Evolutionary conservation across 345 rosid genomes (phyloP).

Genomic region (Gossypium mustelinum): DNA sequence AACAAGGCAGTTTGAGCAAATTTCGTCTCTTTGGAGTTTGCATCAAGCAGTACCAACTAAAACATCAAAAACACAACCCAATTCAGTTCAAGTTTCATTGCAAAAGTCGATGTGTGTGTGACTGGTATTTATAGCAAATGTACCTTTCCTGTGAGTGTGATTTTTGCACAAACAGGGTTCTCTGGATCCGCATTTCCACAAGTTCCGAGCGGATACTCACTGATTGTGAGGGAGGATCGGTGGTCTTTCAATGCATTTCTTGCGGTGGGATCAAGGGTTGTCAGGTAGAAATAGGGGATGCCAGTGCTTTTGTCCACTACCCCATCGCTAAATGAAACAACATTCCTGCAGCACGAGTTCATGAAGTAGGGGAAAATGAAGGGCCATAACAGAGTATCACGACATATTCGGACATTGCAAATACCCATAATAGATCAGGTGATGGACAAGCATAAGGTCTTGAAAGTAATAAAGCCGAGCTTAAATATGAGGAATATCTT

Average conservation of each 20-base stretch:
- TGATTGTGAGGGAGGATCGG: conserved; percentile 68
- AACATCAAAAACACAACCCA: conserved; percentile 3
- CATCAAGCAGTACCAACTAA: conserved; percentile 50
- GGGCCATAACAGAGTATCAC: background rate
- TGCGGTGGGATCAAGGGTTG: conserved; percentile 92
- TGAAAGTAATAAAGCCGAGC: background rate
- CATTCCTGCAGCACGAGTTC: background rate
- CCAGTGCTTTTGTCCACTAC: conserved; percentile 56
- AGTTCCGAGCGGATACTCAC: conserved; percentile 88
- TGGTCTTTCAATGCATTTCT: conserved; percentile 64
- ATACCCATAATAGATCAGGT: too few species aligned
- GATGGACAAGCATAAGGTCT: background rate
- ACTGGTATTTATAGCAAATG: background rate
- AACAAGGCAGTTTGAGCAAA: conserved; percentile 56
- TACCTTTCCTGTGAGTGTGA: conserved; percentile 90
- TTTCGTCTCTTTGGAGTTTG: conserved; percentile 52
- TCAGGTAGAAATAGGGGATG: conserved; percentile 88
- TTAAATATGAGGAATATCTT: background rate
- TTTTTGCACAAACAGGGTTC: conserved; percentile 84
- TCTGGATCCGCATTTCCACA: conserved; percentile 85
- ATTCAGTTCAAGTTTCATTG: background rate
- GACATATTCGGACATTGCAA: background rate
- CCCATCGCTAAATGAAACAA: conserved; percentile 30
- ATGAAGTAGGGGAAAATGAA: background rate
- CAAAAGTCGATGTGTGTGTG: too few species aligned